A percentile compares a stretch with the other conserved stretches of the same genome.
phyloP scores from a whole-genome alignment of 176 grass and related monocot species.

The Aegilops sharonensis region DNA sequence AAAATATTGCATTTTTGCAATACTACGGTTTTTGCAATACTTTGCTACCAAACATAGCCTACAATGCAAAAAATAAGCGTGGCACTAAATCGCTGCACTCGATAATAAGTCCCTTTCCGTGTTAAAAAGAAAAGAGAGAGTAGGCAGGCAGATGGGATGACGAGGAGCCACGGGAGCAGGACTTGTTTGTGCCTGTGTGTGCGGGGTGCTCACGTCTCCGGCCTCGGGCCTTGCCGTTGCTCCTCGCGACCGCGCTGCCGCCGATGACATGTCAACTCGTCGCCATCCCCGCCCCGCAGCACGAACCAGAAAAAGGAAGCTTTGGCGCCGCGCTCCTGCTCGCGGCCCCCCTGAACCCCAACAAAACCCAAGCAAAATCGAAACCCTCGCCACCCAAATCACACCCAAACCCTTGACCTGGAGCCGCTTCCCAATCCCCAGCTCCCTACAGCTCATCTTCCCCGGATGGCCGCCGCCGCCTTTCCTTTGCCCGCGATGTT shows the following conservation, averaged over 20 bases:
- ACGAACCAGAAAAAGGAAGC: slow-evolving; percentile 3
- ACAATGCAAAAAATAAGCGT: too few relatives aligned
- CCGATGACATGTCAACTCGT: not conserved
- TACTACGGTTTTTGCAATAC: too few relatives aligned
- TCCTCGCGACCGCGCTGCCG: not conserved
- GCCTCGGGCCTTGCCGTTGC: not conserved
- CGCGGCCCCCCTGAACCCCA: not conserved
- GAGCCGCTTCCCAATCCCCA: not conserved
- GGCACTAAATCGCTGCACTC: too few relatives aligned
- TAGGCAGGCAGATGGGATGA: too few relatives aligned
- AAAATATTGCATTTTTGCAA: too few relatives aligned
- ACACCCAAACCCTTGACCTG: not conserved
- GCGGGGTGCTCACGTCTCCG: not conserved
- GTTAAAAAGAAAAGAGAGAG: too few relatives aligned
- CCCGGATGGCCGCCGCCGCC: not conserved
- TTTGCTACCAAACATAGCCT: too few relatives aligned
- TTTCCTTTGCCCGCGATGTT: not conserved
- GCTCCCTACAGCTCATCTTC: not conserved
- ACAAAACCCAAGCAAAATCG: not conserved
- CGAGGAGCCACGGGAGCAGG: too few relatives aligned
- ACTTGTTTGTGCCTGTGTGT: too few relatives aligned
- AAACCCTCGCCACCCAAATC: not conserved
- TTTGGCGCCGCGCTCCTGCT: too few relatives aligned
- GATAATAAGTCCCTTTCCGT: too few relatives aligned
- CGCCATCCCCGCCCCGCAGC: not conserved